Conservation (phyloP, 2,329 filamentous ascomycete genomes). For the Aspergillus oerlinghausenensis region DNA sequence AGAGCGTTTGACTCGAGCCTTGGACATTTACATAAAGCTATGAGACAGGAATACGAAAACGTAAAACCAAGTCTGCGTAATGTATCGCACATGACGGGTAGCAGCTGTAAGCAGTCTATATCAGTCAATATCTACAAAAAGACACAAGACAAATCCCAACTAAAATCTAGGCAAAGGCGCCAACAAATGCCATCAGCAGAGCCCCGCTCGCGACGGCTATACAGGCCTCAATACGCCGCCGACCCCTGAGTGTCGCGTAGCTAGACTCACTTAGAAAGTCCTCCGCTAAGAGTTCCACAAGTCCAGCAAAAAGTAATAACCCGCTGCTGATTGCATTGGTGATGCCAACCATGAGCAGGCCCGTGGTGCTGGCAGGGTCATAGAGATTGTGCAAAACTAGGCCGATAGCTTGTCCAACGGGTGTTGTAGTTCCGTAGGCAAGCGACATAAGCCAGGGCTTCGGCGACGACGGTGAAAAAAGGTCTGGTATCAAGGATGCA, state of each 20-base stretch:
- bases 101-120: not conserved
- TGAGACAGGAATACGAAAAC: not conserved
- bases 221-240: constrained; percentile 58
- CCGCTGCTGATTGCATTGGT: constrained; percentile 85
- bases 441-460: constrained; percentile 70
- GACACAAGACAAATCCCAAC: not conserved
- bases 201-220: constrained; percentile 57
- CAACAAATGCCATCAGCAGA: constrained; percentile 62
- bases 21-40: not conserved
- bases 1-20: not conserved
- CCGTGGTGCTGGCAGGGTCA: constrained; percentile 70
- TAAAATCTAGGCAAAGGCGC: constrained; percentile 56
- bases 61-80: not conserved
- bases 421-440: constrained; percentile 67
- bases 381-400: constrained; percentile 73
- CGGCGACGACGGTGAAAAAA: constrained; percentile 65
- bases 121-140: constrained; percentile 9
- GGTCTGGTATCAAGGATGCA: constrained; percentile 62
- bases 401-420: constrained; percentile 78
- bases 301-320: constrained; percentile 71
- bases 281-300: constrained; percentile 80
- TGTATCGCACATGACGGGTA: not conserved
- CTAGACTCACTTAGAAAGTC: constrained; percentile 70
- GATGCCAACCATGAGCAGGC: constrained; percentile 75
- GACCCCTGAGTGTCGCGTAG: constrained; percentile 56